Conservation (phyloP, 2,329 filamentous ascomycete genomes). For the Fusarium mangiferae region DNA sequence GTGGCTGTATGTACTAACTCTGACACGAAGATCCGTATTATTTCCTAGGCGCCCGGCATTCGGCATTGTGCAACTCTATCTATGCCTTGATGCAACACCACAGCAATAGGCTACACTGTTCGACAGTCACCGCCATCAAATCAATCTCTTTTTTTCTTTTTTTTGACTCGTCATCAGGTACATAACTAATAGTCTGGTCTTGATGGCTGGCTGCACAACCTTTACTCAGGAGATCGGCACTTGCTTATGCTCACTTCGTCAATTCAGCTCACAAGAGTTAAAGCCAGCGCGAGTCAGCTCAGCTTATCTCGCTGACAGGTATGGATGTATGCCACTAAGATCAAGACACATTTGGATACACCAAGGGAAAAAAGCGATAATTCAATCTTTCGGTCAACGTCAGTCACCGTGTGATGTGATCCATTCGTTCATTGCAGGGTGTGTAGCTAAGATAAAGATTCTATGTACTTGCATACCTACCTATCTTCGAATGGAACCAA, state of each 20-base stretch:
- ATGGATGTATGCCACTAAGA: conserved; percentile 1
- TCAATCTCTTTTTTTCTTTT: neutral
- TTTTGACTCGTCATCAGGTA: neutral
- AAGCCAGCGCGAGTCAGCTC: conserved; percentile 39
- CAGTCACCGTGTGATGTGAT: conserved; percentile 12
- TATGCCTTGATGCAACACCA: neutral
- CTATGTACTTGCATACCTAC: neutral
- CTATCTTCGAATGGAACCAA: neutral
- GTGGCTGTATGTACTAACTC: neutral
- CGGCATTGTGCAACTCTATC: conserved; percentile 19
- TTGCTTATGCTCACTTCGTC: neutral
- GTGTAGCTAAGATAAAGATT: neutral
- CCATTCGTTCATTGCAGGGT: neutral
- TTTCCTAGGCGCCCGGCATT: conserved; percentile 22
- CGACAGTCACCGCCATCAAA: conserved; percentile 16
- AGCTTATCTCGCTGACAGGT: conserved; percentile 39
- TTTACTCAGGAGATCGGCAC: neutral
- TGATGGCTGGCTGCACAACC: conserved; percentile 5
- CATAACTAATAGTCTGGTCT: neutral
- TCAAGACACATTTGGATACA: neutral
- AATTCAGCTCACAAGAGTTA: conserved; percentile 28
- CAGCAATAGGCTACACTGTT: neutral
- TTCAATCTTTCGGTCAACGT: conserved; percentile 26
- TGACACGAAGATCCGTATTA: neutral
- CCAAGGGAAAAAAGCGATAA: neutral